phyloP scores from a whole-genome alignment of 257 asterid species.

The Nicotiana tabacum region DNA sequence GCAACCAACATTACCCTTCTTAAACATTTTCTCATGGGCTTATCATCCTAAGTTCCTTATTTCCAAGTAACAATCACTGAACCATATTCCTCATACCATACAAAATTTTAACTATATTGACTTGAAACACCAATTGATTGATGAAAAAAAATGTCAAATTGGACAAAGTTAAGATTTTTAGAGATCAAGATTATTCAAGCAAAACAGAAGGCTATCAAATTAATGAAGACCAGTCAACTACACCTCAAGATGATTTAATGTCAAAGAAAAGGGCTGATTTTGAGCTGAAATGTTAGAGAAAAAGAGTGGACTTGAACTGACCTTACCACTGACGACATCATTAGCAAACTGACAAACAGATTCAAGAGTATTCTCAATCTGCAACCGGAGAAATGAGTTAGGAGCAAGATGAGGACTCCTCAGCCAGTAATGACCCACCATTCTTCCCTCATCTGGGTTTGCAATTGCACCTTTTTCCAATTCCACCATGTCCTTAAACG shows the following conservation, averaged over 20 bases:
- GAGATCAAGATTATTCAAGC: background rate
- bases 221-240: background rate
- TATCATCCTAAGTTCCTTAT: background rate
- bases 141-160: background rate
- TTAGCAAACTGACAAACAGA: constrained; percentile 63
- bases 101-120: background rate
- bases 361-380: constrained; percentile 68
- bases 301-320: constrained; percentile 28
- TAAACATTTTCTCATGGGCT: background rate
- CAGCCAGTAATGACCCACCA: constrained; percentile 99
- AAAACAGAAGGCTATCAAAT: background rate
- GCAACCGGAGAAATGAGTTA: constrained; percentile 45
- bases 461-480: constrained; percentile 96
- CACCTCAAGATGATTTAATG: background rate
- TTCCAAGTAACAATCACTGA: background rate
- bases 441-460: constrained; percentile 93
- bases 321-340: constrained; percentile 96
- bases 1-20: background rate
- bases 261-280: background rate
- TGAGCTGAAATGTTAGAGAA: background rate
- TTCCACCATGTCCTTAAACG: constrained; percentile 73
- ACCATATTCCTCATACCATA: background rate
- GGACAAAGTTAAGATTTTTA: background rate
- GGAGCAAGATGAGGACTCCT: constrained; percentile 81
- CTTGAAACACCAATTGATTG: background rate